Evolutionary conservation across 371 early-diverging fungal genomes (phyloP).

Genomic region (Blakeslea trispora): DNA sequence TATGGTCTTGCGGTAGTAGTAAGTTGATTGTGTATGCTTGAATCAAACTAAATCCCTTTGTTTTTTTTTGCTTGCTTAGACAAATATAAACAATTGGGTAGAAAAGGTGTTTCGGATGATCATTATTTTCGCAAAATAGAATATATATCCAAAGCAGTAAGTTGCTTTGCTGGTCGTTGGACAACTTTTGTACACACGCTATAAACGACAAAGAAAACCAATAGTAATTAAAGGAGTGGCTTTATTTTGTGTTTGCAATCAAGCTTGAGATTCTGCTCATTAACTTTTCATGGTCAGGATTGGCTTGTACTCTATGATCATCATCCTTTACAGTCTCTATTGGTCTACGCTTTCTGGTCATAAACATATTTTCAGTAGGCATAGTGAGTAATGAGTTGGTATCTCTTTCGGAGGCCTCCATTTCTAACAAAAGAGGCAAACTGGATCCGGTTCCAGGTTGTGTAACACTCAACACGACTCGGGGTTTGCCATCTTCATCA

Average conservation of each 20-base stretch:
- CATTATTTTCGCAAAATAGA: constrained; percentile 27
- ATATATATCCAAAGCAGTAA: constrained; percentile 15
- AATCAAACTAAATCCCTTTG: no score
- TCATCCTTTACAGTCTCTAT: constrained; percentile 13
- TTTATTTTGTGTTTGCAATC: constrained; percentile 8
- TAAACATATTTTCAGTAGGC: constrained; percentile 24
- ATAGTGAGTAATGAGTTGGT: background rate
- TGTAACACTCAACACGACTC: constrained; percentile 26
- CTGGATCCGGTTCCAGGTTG: no score
- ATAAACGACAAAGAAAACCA: background rate
- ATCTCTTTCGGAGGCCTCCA: no score
- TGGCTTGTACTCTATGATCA: constrained; percentile 8
- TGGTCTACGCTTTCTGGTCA: constrained; percentile 18
- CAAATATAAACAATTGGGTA: constrained; percentile 37
- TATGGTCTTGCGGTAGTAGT: constrained; percentile 50
- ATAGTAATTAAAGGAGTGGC: no score
- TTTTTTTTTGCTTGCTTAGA: no score
- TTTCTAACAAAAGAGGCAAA: no score
- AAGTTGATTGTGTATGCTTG: no score
- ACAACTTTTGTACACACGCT: constrained; percentile 29
- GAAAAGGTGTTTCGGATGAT: constrained; percentile 1
- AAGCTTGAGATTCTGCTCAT: constrained; percentile 27
- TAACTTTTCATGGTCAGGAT: constrained; percentile 24
- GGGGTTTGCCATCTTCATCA: constrained; percentile 63
- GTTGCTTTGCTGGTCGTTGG: constrained; percentile 40